Percentiles rank a stretch among this genome's conserved stretches.
phyloP scores from a whole-genome alignment of 2,329 filamentous ascomycete species.

The Pseudogymnoascus verrucosus region DNA sequence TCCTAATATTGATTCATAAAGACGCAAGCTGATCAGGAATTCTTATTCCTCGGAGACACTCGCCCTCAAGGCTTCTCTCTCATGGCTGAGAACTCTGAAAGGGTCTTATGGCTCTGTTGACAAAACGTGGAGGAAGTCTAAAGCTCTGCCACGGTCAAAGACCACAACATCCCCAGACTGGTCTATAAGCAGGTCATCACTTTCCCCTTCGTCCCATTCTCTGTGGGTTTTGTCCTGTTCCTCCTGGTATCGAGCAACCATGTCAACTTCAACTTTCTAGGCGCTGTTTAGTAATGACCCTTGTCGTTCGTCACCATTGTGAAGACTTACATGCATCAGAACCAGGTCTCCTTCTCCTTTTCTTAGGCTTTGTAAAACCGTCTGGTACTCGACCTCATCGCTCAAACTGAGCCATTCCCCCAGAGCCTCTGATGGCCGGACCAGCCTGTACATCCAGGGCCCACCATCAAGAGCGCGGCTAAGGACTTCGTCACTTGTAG shows the following conservation, averaged over 20 bases:
- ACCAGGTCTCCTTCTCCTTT: background rate
- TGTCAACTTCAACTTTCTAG: background rate
- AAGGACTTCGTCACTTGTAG: background rate
- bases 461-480: constrained; percentile 22
- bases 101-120: background rate
- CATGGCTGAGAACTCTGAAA: background rate
- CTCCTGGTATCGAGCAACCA: background rate
- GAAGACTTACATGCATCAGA: background rate
- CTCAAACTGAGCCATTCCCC: background rate
- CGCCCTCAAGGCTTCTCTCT: background rate
- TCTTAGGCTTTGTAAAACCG: background rate
- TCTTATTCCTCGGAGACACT: background rate
- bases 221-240: background rate
- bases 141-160: background rate
- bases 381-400: background rate
- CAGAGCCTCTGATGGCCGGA: background rate
- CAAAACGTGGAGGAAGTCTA: background rate
- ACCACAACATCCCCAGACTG: background rate
- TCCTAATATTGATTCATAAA: background rate
- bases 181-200: background rate
- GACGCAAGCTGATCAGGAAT: background rate
- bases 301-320: background rate
- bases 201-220: background rate
- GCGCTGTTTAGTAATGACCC: background rate
- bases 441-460: constrained; percentile 21